Percentiles rank a stretch among this genome's conserved stretches.
phyloP scores from a whole-genome alignment of 2,329 filamentous ascomycete genomes.

The Penicillium sp. region DNA sequence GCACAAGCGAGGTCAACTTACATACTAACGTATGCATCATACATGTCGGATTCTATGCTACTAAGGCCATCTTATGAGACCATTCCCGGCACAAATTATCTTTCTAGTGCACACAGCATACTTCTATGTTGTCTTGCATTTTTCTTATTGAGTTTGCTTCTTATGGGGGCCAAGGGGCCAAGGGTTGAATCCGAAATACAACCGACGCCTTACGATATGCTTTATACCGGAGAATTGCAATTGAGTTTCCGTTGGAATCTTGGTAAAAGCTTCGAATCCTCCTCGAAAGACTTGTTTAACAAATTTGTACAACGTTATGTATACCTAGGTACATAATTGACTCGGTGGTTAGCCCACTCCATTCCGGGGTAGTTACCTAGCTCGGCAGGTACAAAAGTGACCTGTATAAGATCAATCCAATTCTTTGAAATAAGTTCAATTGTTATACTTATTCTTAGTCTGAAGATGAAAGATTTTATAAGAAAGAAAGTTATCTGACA shows the following conservation, averaged over 20 bases:
- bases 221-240: not conserved
- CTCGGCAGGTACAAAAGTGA: no score
- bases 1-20: no score
- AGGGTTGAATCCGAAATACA: not conserved
- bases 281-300: not conserved
- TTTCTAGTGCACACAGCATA: not conserved
- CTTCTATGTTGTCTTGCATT: not conserved
- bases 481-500: not conserved
- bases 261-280: not conserved
- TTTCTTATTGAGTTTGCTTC: not conserved
- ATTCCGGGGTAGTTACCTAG: no score
- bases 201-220: not conserved
- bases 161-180: constrained; percentile 1
- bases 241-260: not conserved
- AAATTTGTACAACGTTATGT: not conserved
- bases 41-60: no score
- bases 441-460: not conserved
- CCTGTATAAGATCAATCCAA: no score
- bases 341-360: not conserved
- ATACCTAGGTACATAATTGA: not conserved
- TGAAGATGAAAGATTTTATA: not conserved
- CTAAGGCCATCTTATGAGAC: no score
- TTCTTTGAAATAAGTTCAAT: not conserved
- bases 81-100: no score
- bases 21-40: no score